Evolutionary conservation across 2,329 filamentous ascomycete species (phyloP), one percentile per base, ranked within the genome.

Genomic region (Alternaria ventricosa): DNA sequence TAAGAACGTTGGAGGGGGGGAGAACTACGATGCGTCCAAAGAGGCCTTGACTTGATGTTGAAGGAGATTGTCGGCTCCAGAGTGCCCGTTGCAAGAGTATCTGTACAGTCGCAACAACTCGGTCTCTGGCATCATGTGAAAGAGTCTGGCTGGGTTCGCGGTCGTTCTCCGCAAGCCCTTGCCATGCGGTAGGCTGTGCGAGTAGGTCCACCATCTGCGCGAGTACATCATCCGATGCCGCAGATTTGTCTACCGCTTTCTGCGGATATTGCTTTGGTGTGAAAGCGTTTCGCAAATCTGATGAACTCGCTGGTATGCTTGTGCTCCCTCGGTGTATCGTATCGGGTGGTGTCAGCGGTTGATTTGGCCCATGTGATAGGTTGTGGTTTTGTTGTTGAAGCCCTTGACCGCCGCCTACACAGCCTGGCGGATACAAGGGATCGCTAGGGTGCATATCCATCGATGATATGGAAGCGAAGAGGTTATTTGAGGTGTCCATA

Each of bases 11-110:
- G 11, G 60, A 62, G 2, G 60, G 60, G 15, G 60, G 60, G 5
- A 62, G 47, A 3, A 49, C 56, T 28, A 62, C 60, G 15, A 62
- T 62, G 47, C 55, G 47, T 41, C 60, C 60, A 15, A 62, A 62
- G 20, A 62, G 47, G 22, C 55, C 60, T 41, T 58, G 47, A 15
- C 28, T 46, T 12, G 27, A 58, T 15, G 41, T 18, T 43, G 60
- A 28, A 47, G 47, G 49, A 5, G 60, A 46, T 11, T 20, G 12
- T 11, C 60, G 46, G 33, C 28, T 27, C 23, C 53, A 47, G 18
- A 62, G 30, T 22, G 60, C 55, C 11, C 60, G 55, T 25, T 62
- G 55, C 6, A 62, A 43, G 13, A 62, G 27, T 10, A 58, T 3
- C 28, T 62, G 60, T 12, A 62, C 60, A 25, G 55, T 58, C 4